Conservation (phyloP, 75 land plant species). For the Picea sitchensis region DNA sequence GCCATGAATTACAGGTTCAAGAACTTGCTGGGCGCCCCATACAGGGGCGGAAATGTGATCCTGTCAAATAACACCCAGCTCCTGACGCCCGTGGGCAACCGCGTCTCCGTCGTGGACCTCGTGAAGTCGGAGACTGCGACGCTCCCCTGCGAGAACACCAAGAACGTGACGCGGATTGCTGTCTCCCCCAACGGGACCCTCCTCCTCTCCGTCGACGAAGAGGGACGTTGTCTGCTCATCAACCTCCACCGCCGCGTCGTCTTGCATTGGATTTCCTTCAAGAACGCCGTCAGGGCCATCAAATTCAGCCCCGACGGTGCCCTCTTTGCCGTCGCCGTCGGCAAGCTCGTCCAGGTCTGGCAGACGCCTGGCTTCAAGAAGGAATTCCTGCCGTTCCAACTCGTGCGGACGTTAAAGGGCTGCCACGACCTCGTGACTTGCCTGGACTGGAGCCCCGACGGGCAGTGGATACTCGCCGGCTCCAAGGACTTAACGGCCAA, state of each 20-base stretch:
- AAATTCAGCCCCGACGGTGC: conserved; percentile 72
- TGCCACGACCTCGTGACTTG: conserved; percentile 56
- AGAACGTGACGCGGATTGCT: conserved; percentile 68
- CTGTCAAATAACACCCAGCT: conserved; percentile 38
- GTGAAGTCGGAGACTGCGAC: conserved; percentile 57
- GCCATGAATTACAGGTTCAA: conserved; percentile 87
- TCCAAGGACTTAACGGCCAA: conserved; percentile 78
- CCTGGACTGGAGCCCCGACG: conserved; percentile 79
- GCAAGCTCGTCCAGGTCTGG: conserved; percentile 82
- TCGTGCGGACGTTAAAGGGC: conserved; percentile 57
- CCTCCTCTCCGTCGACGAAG: conserved; percentile 71
- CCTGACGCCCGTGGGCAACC: conserved; percentile 85
- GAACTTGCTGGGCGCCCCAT: conserved; percentile 91
- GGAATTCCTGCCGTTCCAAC: conserved; percentile 79
- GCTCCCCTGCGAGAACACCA: conserved; percentile 62
- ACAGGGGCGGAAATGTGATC: conserved; percentile 81
- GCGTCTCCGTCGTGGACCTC: conserved; percentile 82
- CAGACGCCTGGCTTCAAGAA: conserved; percentile 71
- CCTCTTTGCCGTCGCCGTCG: conserved; percentile 73
- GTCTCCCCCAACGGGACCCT: conserved; percentile 74
- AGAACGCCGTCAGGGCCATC: conserved; percentile 54
- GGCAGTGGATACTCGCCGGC: conserved; percentile 72
- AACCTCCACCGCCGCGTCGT: conserved; percentile 68
- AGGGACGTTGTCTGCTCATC: conserved; percentile 49
- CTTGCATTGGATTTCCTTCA: conserved; percentile 81